These are phyloP conservation scores for Huntiella abstrusa DNA, from an alignment of 2,329 filamentous ascomycete species.

Conservation along the genomic window DNA sequence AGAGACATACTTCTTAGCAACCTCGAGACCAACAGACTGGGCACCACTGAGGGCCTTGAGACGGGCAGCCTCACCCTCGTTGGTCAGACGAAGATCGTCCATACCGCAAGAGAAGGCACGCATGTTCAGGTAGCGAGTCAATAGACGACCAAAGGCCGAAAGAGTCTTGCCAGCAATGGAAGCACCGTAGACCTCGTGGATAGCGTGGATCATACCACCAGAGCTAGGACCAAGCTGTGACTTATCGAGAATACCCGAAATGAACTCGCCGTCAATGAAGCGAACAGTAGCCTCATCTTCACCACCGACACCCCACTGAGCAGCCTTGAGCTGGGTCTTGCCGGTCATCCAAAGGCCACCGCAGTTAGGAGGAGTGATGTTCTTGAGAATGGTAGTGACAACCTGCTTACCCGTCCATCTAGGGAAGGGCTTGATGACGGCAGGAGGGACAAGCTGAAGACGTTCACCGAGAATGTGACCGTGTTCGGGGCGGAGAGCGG, in stretches of 20 bases:
- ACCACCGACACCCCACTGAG: slow-evolving; percentile 52
- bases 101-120: slow-evolving; percentile 93
- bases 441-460: slow-evolving; percentile 63
- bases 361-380: slow-evolving; percentile 63
- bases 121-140: slow-evolving; percentile 84
- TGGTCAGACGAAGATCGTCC: slow-evolving; percentile 77
- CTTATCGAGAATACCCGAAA: slow-evolving; percentile 88
- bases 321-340: slow-evolving; percentile 58
- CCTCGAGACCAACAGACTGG: slow-evolving; percentile 50
- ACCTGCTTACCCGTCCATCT: slow-evolving; percentile 96
- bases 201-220: slow-evolving; percentile 74
- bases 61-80: slow-evolving; percentile 54
- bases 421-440: slow-evolving; percentile 60
- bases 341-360: slow-evolving; percentile 63
- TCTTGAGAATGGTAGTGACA: slow-evolving; percentile 79
- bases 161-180: slow-evolving; percentile 71
- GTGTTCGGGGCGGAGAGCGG: slow-evolving; percentile 71
- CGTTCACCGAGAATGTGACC: slow-evolving; percentile 70
- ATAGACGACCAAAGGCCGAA: slow-evolving; percentile 69
- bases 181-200: slow-evolving; percentile 87
- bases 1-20: slow-evolving; percentile 77
- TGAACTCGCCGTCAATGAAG: slow-evolving; percentile 70
- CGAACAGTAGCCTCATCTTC: slow-evolving; percentile 65
- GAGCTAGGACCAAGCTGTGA: slow-evolving; percentile 76
- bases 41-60: slow-evolving; percentile 50